Evolutionary conservation across 1,284 basidiomycete species (phyloP), one percentile per base, ranked within the genome.

Genomic region (Melampsora americana): DNA sequence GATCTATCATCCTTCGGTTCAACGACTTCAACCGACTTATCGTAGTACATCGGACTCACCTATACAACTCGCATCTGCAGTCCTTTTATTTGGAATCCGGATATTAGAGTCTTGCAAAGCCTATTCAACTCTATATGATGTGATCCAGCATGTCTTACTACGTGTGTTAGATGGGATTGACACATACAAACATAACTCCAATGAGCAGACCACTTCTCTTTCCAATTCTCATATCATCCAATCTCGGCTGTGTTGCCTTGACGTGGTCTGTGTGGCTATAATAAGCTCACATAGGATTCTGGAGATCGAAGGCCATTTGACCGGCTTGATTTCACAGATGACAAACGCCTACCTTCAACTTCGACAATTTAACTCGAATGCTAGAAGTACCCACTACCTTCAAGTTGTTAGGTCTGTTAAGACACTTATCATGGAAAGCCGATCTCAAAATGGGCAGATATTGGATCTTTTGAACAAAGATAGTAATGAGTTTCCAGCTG

Each of bases 381-480:
- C 59, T 14, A 46, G 35, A 32, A 46, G 48, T 9, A 66, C 32
- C 0, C n/a, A 35, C 20, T 66, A 66, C 20, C 56, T 59, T 28
- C 60, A 50, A 35, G 66, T 77, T 53, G 66, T 69, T 12, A 61
- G 74, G 46, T 69, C 30, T 23, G 32, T 77, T 5, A 62, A 61
- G 56, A 62, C 48, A 30, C 67, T 77, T 20, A 59, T 76, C 12
- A 53, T 76, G 20, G 66, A 64, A 64, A 76, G 73, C 28, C 66
- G 67, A 61, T 20, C 18, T 12, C 26, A 48, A 16, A 59, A 69
- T 14, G 44, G 66, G 9, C 73, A 76, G 53, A 69, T 76, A 46
- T 44, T 76, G 30, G 73, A 76, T 35, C 65, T 76, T 39, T 48
- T 76, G 26, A 59, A 76, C 20, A 76, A 69, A 53, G 73, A 23